These are phyloP conservation scores for Colletotrichum sublineola DNA, from an alignment of 2,329 filamentous ascomycete species.

Conservation along the genomic window DNA sequence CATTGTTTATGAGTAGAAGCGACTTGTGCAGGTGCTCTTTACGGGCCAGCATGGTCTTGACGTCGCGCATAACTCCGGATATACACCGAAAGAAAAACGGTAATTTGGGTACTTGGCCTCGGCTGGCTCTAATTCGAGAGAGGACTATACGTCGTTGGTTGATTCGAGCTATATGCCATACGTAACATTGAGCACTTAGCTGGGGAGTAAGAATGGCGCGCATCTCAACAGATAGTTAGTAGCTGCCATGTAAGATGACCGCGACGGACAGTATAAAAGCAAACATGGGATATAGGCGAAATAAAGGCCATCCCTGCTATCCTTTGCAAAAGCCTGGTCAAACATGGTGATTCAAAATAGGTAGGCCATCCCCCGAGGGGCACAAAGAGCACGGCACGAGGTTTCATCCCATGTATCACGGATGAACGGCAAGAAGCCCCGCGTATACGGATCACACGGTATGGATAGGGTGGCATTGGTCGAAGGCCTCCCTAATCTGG, in stretches of 20 bases:
- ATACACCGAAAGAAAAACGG: not conserved
- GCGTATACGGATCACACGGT: not conserved
- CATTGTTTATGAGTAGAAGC: not conserved
- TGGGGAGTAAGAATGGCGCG: not conserved
- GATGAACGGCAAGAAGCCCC: not conserved
- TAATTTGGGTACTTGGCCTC: not conserved
- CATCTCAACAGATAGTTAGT: not conserved
- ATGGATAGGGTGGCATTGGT: conserved; percentile 2
- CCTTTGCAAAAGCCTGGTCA: not conserved
- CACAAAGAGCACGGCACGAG: not conserved
- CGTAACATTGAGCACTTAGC: not conserved
- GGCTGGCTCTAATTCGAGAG: not conserved
- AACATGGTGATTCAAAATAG: not conserved
- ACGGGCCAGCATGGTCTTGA: not conserved
- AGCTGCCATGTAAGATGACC: not conserved
- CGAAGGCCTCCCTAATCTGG: conserved; percentile 2
- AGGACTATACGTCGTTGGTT: not conserved
- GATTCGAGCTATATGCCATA: not conserved
- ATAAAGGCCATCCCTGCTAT: not conserved
- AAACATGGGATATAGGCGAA: not conserved
- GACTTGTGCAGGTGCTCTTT: not conserved
- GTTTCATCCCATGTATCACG: conserved; percentile 20
- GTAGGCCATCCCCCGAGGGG: too few relatives aligned
- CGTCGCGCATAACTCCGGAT: not conserved
- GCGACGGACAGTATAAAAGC: not conserved